Conservation (phyloP, 75 land plant species). For the Adiantum capillusveneris region DNA sequence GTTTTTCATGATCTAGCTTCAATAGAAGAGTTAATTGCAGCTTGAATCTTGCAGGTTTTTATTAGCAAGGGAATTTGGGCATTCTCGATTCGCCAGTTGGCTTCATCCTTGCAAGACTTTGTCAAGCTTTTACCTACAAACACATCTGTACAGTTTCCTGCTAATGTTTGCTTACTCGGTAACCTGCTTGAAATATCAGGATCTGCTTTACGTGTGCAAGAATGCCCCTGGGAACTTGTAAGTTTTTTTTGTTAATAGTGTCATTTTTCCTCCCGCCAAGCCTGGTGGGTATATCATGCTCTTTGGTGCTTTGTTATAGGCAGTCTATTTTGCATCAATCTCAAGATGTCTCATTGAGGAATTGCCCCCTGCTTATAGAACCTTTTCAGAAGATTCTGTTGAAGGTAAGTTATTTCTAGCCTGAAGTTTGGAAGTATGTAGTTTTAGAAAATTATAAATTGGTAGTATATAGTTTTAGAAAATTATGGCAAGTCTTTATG, state of each 20-base stretch:
- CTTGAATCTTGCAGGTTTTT: slow-evolving; percentile 44
- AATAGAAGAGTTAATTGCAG: too few relatives aligned
- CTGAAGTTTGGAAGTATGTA: too few relatives aligned
- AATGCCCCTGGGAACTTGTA: slow-evolving; percentile 54
- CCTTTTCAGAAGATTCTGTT: slow-evolving; percentile 9
- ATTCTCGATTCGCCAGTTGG: slow-evolving; percentile 62
- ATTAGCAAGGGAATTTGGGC: slow-evolving; percentile 36
- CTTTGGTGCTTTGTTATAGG: slow-evolving; percentile 31
- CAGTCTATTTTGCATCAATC: slow-evolving; percentile 54
- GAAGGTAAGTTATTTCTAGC: slow-evolving; percentile 11
- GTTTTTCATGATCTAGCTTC: too few relatives aligned
- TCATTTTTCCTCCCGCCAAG: background rate
- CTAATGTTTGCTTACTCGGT: slow-evolving; percentile 81
- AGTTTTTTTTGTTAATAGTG: background rate
- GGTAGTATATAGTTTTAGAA: too few relatives aligned
- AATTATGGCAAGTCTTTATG: background rate
- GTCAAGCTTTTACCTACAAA: slow-evolving; percentile 45
- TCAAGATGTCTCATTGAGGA: slow-evolving; percentile 52
- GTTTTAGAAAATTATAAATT: too few relatives aligned
- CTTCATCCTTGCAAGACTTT: slow-evolving; percentile 36
- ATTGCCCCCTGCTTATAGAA: slow-evolving; percentile 38
- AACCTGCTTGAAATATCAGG: slow-evolving; percentile 63
- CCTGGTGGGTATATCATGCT: slow-evolving; percentile 5
- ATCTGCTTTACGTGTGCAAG: slow-evolving; percentile 37
- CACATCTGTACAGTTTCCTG: slow-evolving; percentile 48